Base-by-base conservation (phyloP, 2,329 filamentous ascomycete species). In the Colletotrichum karsti region DNA sequence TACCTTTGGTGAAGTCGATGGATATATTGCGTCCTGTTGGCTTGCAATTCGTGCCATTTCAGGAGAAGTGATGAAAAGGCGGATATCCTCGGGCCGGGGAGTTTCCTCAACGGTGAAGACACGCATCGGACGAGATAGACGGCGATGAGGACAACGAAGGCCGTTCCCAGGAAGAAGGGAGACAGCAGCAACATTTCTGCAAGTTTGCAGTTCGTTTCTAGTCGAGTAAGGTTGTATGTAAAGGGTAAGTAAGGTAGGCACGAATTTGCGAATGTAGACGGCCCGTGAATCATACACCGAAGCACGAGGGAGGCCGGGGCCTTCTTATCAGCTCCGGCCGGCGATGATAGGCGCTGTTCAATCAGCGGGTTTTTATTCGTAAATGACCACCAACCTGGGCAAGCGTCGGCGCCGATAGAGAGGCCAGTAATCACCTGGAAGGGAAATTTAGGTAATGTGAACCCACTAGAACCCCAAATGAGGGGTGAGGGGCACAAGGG, bases 41-140 rank as follows among this genome's bases (percentile, higher is more conserved):
- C 85, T 35, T 78, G 79, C 55, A 91, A 82, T 74, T 91, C 89
- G 58, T 90, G 81, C 79, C 82, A 87, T 72, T 86, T 88, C 55
- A 90, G 76, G 1, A 82, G 69, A 20, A 84, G 75, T 0, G 85
- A 85, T 0, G 85, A 88, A 72, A 88, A 82, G 30, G 82, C 80
- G 20, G 87, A 83, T 39, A 79, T 60, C 51, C 72, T 69, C 7
- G 87, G 85, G 2, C 87, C 88, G 0, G 87, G 87, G 7, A 89
- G 65, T 20, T 63, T 73, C 61, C 79, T 77, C 39, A 84, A 75
- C 0, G 81, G 80, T 18, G 81, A 84, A 12, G 74, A 62, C 15
- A 77, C 48, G 67, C 75, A 76, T 59, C 59, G 67, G 28, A 59
- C 13, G 30, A 74, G 30, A 30, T 71, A 59, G 10, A 70, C 10